Conservation (phyloP, 1,139 yeast species). For the Barnettozyma hawaiiensis region DNA sequence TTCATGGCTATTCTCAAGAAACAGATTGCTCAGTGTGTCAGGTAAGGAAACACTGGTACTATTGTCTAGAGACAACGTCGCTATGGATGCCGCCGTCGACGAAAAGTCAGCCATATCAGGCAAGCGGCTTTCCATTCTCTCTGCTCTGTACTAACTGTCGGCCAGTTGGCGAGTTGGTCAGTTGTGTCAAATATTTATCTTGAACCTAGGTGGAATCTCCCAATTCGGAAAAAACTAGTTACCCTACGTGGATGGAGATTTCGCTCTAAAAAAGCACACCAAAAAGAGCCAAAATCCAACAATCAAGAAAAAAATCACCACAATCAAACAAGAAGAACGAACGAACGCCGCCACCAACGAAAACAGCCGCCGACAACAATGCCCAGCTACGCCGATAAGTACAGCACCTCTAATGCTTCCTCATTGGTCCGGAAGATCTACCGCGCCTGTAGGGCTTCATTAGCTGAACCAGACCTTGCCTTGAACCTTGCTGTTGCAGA, state of each 20-base stretch:
- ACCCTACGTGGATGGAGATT: neutral
- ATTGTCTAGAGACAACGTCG: neutral
- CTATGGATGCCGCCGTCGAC: neutral
- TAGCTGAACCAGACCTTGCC: slow-evolving; percentile 83
- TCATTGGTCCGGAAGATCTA: slow-evolving; percentile 31
- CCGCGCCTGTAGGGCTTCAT: slow-evolving; percentile 83
- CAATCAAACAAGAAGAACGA: neutral
- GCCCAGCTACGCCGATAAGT: slow-evolving; percentile 18
- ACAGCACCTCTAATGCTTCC: slow-evolving; percentile 19
- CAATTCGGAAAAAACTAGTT: neutral
- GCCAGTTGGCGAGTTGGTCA: too few species aligned
- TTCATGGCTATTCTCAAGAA: neutral
- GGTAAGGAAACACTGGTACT: neutral
- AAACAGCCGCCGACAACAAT: neutral
- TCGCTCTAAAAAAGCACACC: neutral
- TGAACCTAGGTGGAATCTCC: neutral
- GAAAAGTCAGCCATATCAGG: neutral
- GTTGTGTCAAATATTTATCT: neutral
- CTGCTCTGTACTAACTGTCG: too few species aligned
- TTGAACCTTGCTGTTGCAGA: slow-evolving; percentile 91
- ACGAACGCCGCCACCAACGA: too few species aligned
- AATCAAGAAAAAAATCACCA: neutral
- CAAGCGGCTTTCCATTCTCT: neutral
- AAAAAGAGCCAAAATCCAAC: too few species aligned
- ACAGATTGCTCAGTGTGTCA: neutral